These are phyloP conservation scores for Musa troglodytarum DNA, from an alignment of 176 grass and related monocot species.

Conservation along the genomic window DNA sequence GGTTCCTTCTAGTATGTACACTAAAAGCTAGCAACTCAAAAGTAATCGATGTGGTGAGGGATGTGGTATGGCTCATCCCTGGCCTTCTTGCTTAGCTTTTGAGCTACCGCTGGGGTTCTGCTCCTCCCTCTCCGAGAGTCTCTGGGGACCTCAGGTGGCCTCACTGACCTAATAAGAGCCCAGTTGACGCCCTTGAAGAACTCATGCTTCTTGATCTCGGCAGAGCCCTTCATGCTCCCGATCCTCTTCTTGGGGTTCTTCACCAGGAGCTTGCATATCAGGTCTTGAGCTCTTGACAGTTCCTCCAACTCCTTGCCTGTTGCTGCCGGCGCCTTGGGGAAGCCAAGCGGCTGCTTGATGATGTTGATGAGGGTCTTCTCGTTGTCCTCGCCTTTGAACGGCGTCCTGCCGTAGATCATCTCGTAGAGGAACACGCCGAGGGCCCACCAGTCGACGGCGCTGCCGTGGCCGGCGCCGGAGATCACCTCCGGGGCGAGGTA, in stretches of 20 bases:
- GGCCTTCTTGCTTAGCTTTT: slow-evolving; percentile 41
- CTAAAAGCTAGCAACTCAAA: slow-evolving; percentile 11
- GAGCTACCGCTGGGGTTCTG: not conserved
- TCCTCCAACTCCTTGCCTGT: slow-evolving; percentile 42
- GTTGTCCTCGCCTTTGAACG: slow-evolving; percentile 80
- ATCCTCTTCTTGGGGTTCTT: slow-evolving; percentile 73
- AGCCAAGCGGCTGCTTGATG: slow-evolving; percentile 54
- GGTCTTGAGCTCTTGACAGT: slow-evolving; percentile 40
- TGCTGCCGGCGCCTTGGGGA: slow-evolving; percentile 25
- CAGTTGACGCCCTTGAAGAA: slow-evolving; percentile 85
- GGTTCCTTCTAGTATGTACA: too few species aligned
- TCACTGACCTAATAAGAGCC: slow-evolving; percentile 82
- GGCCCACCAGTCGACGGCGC: slow-evolving; percentile 94
- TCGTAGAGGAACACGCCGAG: slow-evolving; percentile 90
- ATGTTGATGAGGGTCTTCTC: slow-evolving; percentile 78
- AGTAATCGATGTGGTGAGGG: slow-evolving; percentile 52
- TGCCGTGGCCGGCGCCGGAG: slow-evolving; percentile 74
- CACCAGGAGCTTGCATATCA: slow-evolving; percentile 51
- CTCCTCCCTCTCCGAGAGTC: slow-evolving; percentile 4
- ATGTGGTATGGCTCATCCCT: slow-evolving; percentile 36
- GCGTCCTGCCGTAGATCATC: slow-evolving; percentile 74
- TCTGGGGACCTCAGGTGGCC: slow-evolving; percentile 57
- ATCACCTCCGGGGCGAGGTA: slow-evolving; percentile 96
- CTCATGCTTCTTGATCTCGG: slow-evolving; percentile 70
- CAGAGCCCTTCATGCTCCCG: slow-evolving; percentile 49